These are phyloP conservation scores for Candida pseudocylindracea DNA, from an alignment of 1,139 yeast species.

Conservation along the genomic window DNA sequence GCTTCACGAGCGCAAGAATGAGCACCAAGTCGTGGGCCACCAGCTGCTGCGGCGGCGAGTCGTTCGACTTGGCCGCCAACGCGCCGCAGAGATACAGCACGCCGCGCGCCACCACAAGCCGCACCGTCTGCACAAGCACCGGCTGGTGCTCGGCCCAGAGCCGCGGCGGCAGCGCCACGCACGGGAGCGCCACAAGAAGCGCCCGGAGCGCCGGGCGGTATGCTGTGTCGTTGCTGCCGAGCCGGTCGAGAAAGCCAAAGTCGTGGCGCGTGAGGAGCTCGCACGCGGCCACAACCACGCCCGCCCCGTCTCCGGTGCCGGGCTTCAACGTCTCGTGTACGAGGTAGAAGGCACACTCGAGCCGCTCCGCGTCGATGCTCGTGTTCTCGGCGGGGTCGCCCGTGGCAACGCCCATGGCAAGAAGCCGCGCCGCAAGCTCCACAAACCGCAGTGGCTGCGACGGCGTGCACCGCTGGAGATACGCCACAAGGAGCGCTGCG, in stretches of 20 bases:
- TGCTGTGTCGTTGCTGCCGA: too few species aligned
- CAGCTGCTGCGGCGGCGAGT: constrained; percentile 35
- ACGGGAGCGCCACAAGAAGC: too few species aligned
- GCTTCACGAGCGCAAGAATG: constrained; percentile 38
- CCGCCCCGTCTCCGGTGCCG: too few species aligned
- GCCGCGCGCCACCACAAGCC: constrained; percentile 27
- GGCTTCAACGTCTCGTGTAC: too few species aligned
- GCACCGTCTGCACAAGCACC: constrained; percentile 11
- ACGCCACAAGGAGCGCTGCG: neutral
- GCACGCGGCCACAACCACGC: too few species aligned
- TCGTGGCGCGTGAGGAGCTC: too few species aligned
- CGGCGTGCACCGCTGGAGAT: too few species aligned
- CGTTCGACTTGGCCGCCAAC: constrained; percentile 29
- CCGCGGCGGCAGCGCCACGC: constrained; percentile 16
- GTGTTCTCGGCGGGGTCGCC: constrained; percentile 27
- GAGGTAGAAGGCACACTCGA: constrained; percentile 34
- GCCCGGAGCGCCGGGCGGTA: too few species aligned
- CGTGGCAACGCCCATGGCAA: constrained; percentile 28
- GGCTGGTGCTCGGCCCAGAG: constrained; percentile 18
- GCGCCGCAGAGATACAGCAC: constrained; percentile 38
- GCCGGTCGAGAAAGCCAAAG: too few species aligned
- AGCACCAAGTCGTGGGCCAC: constrained; percentile 44
- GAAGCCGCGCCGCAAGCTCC: constrained; percentile 21
- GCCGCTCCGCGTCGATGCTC: constrained; percentile 30
- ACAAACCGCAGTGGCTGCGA: constrained; percentile 4